Base-by-base conservation (phyloP, 2,329 filamentous ascomycete species). In the Pestalotiopsis sp. region DNA sequence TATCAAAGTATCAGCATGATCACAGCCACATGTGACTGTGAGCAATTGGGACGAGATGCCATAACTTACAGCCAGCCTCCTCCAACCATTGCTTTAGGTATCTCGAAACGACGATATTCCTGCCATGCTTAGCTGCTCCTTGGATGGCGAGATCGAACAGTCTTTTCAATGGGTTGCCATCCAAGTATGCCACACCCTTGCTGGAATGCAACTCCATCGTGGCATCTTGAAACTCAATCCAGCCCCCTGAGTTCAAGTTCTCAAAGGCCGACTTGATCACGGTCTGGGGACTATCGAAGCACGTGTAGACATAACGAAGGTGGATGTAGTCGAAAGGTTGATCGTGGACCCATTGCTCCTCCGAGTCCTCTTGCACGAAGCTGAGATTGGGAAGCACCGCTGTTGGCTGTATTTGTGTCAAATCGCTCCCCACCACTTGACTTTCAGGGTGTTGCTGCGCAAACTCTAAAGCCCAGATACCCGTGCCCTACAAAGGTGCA, bases 71-170 rank as follows among this genome's bases (percentile, higher is more conserved):
- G 4, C 65, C 65, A 3, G 60, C 48, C 1, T 66, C 65, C n/a
- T 38, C 11, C 2, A 66, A 20, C 65, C 65, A 66, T 20, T 40
- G 24, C 35, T 63, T 66, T 40, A 62, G 62, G 6, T 62, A 58
- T 7, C 30, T 48, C 0, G 40, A 26, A 1, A 66, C 65, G 5
- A 63, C 22, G 1, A 55, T 60, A 14, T 66, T 58, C 48, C 65
- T 55, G 5, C 65, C 65, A 17, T 52, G 24, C 13, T n/a, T 14
- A 20, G 40, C 30, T 14, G 48, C 13, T 20, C 59, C 65, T 30
- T 67, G 58, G 7, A 61, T 39, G 3, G 58, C 44, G 10, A 56
- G 62, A 26, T 52, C 44, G 3, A 56, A 13, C 30, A 66, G 26
- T 24, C 30, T 39, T 1, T 65, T 57, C n/a, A 59, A 44, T 13